These are phyloP conservation scores for Galeopsis tetrahit DNA, from an alignment of 257 asterid genomes.

Conservation along the genomic window DNA sequence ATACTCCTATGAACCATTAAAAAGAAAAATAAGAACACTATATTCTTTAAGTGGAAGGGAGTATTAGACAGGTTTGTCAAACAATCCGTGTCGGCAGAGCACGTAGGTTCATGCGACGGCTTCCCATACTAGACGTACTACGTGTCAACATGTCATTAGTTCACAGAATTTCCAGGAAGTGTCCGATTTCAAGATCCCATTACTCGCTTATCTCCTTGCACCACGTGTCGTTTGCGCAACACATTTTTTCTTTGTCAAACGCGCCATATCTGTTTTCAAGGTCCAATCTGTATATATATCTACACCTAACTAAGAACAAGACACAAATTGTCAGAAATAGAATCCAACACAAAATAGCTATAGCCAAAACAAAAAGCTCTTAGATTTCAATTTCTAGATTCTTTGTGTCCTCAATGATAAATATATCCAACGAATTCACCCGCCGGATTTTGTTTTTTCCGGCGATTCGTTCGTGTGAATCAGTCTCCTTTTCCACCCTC, in stretches of 20 bases:
- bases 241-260: constrained; percentile 20
- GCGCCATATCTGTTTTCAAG: background rate
- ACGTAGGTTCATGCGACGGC: constrained; percentile 43
- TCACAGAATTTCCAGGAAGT: constrained; percentile 29
- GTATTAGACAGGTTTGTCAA: no score
- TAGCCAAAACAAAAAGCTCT: background rate
- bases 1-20: no score
- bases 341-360: background rate
- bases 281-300: constrained; percentile 28
- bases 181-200: constrained; percentile 18
- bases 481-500: constrained; percentile 49
- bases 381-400: constrained; percentile 13
- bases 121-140: constrained; percentile 31
- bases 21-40: no score
- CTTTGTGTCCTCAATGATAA: constrained; percentile 51
- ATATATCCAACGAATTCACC: constrained; percentile 41
- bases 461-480: constrained; percentile 81
- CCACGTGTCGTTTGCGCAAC: constrained; percentile 29
- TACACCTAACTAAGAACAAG: background rate
- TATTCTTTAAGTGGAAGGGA: no score
- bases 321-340: constrained; percentile 12
- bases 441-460: constrained; percentile 91
- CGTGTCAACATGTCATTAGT: constrained; percentile 37
- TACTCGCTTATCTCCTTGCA: background rate
- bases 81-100: constrained; percentile 53